Evolutionary conservation across 192 early-diverging fungal species (phyloP).

Genomic region (Funneliformis mosseae): DNA sequence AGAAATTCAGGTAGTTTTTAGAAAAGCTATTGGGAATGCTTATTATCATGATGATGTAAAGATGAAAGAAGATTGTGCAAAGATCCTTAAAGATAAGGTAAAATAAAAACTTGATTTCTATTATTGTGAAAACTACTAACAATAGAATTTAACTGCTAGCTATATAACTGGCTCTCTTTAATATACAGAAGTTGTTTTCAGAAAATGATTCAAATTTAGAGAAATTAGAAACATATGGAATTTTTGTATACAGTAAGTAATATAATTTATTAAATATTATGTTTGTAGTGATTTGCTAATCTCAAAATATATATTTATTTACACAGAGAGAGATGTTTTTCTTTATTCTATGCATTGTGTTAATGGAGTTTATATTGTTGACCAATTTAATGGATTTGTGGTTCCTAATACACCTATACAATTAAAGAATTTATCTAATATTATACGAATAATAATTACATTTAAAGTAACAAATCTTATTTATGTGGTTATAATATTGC

Average conservation of each 20-base stretch:
- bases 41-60: slow-evolving; percentile 11
- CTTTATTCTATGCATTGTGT: not conserved
- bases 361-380: not conserved
- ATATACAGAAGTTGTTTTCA: not conserved
- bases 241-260: slow-evolving; percentile 1
- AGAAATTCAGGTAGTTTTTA: not conserved
- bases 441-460: not conserved
- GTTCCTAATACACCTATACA: not conserved
- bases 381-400: not conserved
- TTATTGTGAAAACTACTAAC: not conserved
- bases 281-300: not conserved
- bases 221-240: slow-evolving; percentile 3
- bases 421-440: not conserved
- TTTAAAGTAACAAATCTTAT: slow-evolving; percentile 2
- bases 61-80: not conserved
- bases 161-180: slow-evolving; percentile 2
- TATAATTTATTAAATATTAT: not conserved
- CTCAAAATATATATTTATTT: not conserved
- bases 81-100: slow-evolving; percentile 6
- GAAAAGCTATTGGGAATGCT: not conserved
- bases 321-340: not conserved
- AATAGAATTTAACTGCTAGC: not conserved
- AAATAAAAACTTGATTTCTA: not conserved
- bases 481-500: not conserved
- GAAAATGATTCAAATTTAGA: not conserved